Evolutionary conservation across 768 basidiomycete genomes (phyloP).

Genomic region (Mycena leptocephala): DNA sequence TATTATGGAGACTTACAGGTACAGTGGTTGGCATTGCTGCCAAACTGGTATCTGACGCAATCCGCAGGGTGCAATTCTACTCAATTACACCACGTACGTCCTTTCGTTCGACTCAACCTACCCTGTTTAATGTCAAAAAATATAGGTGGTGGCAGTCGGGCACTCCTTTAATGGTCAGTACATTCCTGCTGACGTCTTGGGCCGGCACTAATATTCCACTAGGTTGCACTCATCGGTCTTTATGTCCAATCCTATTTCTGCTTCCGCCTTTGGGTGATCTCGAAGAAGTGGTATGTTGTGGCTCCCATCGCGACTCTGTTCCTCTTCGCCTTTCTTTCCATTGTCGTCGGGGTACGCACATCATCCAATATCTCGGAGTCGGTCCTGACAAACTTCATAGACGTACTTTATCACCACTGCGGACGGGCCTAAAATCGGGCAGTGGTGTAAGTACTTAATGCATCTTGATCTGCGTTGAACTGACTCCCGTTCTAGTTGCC

Average conservation of each 20-base stretch:
- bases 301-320: conserved; percentile 41
- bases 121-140: no score
- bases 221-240: conserved; percentile 51
- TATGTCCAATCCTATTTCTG: conserved; percentile 54
- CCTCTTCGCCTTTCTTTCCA: conserved; percentile 46
- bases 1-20: conserved; percentile 48
- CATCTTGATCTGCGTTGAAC: neutral
- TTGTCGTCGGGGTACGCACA: conserved; percentile 44
- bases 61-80: conserved; percentile 45
- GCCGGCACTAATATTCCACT: neutral
- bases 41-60: no score
- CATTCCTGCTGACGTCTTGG: neutral
- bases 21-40: no score
- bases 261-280: conserved; percentile 49
- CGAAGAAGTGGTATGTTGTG: conserved; percentile 42
- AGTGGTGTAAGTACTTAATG: conserved; percentile 46
- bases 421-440: conserved; percentile 33
- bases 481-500: conserved; percentile 40
- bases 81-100: conserved; percentile 48
- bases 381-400: conserved; percentile 23
- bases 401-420: conserved; percentile 46
- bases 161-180: conserved; percentile 47
- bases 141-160: conserved; percentile 55
- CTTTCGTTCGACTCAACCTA: no score
- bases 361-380: neutral